phyloP scores from a whole-genome alignment of 495 filamentous ascomycete genomes.

The Penicillium pancosmium region DNA sequence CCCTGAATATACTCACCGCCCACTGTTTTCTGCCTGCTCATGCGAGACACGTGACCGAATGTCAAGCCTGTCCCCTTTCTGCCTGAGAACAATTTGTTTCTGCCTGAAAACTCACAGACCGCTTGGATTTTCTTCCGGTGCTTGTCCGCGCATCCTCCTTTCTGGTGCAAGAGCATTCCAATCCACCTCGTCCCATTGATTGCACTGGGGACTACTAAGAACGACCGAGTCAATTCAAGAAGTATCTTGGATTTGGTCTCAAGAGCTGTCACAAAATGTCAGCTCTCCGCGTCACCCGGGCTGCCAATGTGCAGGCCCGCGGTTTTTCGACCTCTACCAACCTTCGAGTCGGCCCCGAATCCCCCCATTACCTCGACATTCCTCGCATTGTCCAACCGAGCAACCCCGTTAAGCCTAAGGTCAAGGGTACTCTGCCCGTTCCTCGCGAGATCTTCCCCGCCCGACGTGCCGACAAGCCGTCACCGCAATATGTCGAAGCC shows the following conservation, averaged over 20 bases:
- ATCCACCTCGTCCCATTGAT: background rate
- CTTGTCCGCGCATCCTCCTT: slow-evolving; percentile 17
- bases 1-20: background rate
- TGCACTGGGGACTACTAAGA: background rate
- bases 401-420: slow-evolving; percentile 43
- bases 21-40: slow-evolving; percentile 12
- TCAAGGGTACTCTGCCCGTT: slow-evolving; percentile 73
- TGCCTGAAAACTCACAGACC: slow-evolving; percentile 40
- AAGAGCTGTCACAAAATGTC: slow-evolving; percentile 35
- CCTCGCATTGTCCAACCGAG: slow-evolving; percentile 56
- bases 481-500: slow-evolving; percentile 53
- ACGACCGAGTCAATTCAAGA: background rate
- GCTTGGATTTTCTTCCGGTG: slow-evolving; percentile 43
- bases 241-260: background rate
- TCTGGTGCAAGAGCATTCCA: slow-evolving; percentile 1
- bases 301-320: slow-evolving; percentile 49
- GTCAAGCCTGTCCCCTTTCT: background rate
- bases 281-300: slow-evolving; percentile 42
- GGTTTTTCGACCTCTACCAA: slow-evolving; percentile 41
- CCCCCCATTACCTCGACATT: slow-evolving; percentile 72
- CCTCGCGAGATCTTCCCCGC: slow-evolving; percentile 66
- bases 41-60: background rate
- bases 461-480: slow-evolving; percentile 52
- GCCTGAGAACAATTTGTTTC: background rate
- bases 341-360: slow-evolving; percentile 61